Evolutionary conservation across 805 yeast genomes (phyloP), one percentile per base, ranked within the genome.

Genomic region (Ogataea thermomethanolica): DNA sequence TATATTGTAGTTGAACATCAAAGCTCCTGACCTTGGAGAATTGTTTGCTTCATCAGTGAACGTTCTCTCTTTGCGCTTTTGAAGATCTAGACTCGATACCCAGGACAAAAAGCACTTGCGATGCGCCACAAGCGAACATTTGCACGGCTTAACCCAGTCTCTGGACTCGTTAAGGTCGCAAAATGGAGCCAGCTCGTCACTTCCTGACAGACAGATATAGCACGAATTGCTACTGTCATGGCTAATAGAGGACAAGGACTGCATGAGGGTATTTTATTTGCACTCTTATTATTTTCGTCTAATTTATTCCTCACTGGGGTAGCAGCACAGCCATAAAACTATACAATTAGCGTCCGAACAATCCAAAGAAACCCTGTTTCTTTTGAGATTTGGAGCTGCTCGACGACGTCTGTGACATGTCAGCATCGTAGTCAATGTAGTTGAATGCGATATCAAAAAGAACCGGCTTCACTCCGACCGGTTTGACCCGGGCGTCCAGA

Each of bases 381-480:
- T 78, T 64, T 29, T 66, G 62, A 22, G 34, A 25, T 20, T 35
- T 35, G 4, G 41, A 28, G 11, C 27, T 37, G 12, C 38, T 21
- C 13, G 34, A 32, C 15, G 51, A 36, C 34, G 44, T 30, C 31
- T 43, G 44, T 20, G 46, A 14, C 26, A 34, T 35, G n/a, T 29
- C 29, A 7, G 41, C 33, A 25, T 65, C 67, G 54, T 79, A 81
- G 25, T 71, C 69, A 38, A 90, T 74, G 56, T 85, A 89, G 59
- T 89, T 90, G 69, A 71, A 90, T 0, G 95, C 98, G 49, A 87
- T 70, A 59, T 91, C 99, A 54, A 88, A 93, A 54, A 90, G 74
- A 8, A 89, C 95, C 0, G 99, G 96, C 63, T 93, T 91, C 42
- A 82, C 76, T 38, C 79, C 73, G 1, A 85, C 77, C 1, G 95